A percentile compares a stretch with the other conserved stretches of the same genome.
Conservation (phyloP, 83 land plant species). For the Picea abies region DNA sequence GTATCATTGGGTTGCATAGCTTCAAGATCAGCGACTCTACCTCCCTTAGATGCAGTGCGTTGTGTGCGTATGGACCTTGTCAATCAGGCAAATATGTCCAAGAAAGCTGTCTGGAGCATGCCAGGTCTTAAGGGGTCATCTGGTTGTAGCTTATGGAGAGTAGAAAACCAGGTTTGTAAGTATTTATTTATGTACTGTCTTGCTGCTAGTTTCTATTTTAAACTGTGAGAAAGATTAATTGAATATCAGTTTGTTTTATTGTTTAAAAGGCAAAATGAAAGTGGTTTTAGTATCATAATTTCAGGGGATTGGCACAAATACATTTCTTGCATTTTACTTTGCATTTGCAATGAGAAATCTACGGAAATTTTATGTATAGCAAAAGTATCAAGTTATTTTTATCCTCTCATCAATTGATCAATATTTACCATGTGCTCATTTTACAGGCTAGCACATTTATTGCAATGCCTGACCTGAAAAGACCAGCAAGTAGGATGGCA, state of each 20-base stretch:
- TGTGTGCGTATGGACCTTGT: constrained; percentile 95
- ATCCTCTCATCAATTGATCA: not conserved
- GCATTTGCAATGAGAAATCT: not conserved
- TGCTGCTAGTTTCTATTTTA: not conserved
- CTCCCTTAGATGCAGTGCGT: constrained; percentile 60
- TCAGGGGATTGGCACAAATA: not conserved
- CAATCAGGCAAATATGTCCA: constrained; percentile 68
- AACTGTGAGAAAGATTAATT: not conserved
- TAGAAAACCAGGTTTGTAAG: constrained; percentile 87
- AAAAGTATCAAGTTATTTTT: not conserved
- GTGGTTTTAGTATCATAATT: not conserved
- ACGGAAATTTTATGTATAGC: not conserved
- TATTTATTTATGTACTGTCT: not conserved
- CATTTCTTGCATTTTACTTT: not conserved
- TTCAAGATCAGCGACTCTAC: constrained; percentile 63
- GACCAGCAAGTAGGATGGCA: constrained; percentile 80
- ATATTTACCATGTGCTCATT: constrained; percentile 21
- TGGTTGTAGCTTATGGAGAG: constrained; percentile 96
- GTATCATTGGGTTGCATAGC: constrained; percentile 85
- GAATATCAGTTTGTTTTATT: not conserved
- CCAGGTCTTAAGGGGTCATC: constrained; percentile 57
- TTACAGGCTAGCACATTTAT: constrained; percentile 89
- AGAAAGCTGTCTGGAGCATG: constrained; percentile 71
- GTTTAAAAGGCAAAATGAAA: not conserved
- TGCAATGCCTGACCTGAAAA: constrained; percentile 88